Evolutionary conservation across 441 rosid species (phyloP).

Genomic region (Aquilaria agallochum): DNA sequence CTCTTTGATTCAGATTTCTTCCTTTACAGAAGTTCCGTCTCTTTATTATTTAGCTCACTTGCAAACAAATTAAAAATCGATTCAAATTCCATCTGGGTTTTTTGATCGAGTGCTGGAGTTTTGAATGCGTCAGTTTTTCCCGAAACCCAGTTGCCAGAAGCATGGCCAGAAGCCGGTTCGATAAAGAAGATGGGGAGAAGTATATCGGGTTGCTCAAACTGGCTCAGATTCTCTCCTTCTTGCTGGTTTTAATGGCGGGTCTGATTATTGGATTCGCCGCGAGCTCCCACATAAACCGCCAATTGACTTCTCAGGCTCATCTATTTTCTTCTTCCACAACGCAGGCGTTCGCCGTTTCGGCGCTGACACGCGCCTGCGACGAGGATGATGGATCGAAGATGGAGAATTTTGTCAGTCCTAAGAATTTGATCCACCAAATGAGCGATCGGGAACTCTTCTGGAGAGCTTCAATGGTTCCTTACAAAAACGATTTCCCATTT

Average conservation of each 20-base stretch:
- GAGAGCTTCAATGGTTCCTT: constrained; percentile 88
- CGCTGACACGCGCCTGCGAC: constrained; percentile 22
- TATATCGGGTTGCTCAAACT: constrained; percentile 58
- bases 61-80: too few relatives aligned
- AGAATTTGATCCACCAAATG: constrained; percentile 52
- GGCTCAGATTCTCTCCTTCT: constrained; percentile 65
- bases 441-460: constrained; percentile 68
- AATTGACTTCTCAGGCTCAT: constrained; percentile 48
- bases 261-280: constrained; percentile 72
- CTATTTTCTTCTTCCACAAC: constrained; percentile 30
- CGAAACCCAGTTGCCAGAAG: not conserved
- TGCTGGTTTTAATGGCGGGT: constrained; percentile 78
- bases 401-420: constrained; percentile 41
- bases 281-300: constrained; percentile 62
- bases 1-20: too few relatives aligned
- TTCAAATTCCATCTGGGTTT: too few relatives aligned
- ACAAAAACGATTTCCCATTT: constrained; percentile 56
- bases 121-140: too few relatives aligned
- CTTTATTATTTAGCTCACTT: too few relatives aligned
- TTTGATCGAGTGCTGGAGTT: too few relatives aligned
- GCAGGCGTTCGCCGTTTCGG: constrained; percentile 13
- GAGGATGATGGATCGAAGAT: constrained; percentile 41
- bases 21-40: too few relatives aligned
- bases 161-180: constrained; percentile 48
- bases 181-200: constrained; percentile 61